phyloP scores from a whole-genome alignment of 148 eudicot species.

The Camellia granthamiana region DNA sequence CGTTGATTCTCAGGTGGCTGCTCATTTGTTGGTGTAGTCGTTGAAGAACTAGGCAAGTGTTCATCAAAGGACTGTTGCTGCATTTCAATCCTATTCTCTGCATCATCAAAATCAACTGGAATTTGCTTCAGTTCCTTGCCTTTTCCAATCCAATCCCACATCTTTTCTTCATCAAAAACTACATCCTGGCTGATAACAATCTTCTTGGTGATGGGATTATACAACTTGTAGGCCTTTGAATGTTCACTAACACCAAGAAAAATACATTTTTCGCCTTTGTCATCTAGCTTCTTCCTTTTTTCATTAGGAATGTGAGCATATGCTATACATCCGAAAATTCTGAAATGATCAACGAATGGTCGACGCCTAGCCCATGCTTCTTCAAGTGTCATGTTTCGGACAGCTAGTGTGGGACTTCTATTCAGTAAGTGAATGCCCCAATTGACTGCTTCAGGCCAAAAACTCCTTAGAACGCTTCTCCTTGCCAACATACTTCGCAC shows the following conservation, averaged over 20 bases:
- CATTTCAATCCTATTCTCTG: not conserved
- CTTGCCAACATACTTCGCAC: constrained; percentile 2
- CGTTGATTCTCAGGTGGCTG: not conserved
- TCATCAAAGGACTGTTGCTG: too few species aligned
- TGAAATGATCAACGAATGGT: constrained; percentile 7
- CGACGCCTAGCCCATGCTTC: not conserved
- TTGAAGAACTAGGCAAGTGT: too few species aligned
- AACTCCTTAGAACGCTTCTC: not conserved
- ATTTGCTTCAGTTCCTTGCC: not conserved
- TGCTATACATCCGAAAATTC: constrained; percentile 19
- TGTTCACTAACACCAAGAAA: constrained; percentile 7
- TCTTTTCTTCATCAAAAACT: constrained; percentile 1
- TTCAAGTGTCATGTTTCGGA: not conserved
- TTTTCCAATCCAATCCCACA: constrained; percentile 11
- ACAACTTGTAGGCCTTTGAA: constrained; percentile 17
- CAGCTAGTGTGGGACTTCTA: not conserved
- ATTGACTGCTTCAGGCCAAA: constrained; percentile 17
- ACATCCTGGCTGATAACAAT: constrained; percentile 18
- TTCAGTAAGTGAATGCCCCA: not conserved
- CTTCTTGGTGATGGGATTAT: not conserved
- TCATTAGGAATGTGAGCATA: not conserved
- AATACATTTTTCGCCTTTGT: constrained; percentile 5
- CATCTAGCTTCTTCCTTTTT: constrained; percentile 16
- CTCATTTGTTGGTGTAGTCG: not conserved
- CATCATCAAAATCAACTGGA: not conserved